A percentile compares a stretch with the other conserved stretches of the same genome.
These are phyloP conservation scores for Candida anutae DNA, from an alignment of 1,139 yeast genomes.

Conservation along the genomic window DNA sequence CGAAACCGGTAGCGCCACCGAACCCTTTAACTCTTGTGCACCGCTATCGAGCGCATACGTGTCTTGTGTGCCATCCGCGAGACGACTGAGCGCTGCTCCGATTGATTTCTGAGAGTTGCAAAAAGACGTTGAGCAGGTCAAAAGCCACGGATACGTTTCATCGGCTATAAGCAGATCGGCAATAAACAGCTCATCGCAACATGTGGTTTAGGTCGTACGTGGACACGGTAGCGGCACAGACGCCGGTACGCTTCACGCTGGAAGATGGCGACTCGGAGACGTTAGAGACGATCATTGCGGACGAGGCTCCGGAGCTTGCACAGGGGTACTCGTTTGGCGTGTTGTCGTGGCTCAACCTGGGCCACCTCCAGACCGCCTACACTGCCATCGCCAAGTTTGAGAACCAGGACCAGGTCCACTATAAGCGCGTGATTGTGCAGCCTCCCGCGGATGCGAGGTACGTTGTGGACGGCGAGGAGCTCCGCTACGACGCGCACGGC, in stretches of 20 bases:
- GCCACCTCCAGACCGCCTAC: conserved; percentile 42
- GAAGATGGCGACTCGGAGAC: conserved; percentile 11
- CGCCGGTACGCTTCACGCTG: conserved; percentile 19
- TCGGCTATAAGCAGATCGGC: too few species aligned
- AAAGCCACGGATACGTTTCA: too few species aligned
- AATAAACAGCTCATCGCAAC: too few species aligned
- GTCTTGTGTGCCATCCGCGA: too few species aligned
- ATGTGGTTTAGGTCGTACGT: conserved; percentile 20
- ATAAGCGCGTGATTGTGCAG: conserved; percentile 28
- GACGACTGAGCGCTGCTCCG: too few species aligned
- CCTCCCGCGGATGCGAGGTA: conserved; percentile 25
- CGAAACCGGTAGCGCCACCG: too few species aligned
- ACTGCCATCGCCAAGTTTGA: conserved; percentile 36
- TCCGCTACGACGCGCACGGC: conserved; percentile 34
- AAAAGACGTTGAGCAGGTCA: too few species aligned
- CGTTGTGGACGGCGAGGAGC: conserved; percentile 18
- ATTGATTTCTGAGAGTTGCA: too few species aligned
- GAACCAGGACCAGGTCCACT: conserved; percentile 25
- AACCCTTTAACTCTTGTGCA: too few species aligned
- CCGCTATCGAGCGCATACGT: too few species aligned
- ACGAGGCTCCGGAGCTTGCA: conserved; percentile 23
- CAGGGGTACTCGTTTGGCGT: conserved; percentile 26
- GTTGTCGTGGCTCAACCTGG: conserved; percentile 32
- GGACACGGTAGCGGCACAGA: conserved; percentile 17
- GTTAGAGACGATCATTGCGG: conserved; percentile 20